These are phyloP conservation scores for Eragrostis curvula DNA, from an alignment of 176 grass and related monocot species.

Conservation along the genomic window DNA sequence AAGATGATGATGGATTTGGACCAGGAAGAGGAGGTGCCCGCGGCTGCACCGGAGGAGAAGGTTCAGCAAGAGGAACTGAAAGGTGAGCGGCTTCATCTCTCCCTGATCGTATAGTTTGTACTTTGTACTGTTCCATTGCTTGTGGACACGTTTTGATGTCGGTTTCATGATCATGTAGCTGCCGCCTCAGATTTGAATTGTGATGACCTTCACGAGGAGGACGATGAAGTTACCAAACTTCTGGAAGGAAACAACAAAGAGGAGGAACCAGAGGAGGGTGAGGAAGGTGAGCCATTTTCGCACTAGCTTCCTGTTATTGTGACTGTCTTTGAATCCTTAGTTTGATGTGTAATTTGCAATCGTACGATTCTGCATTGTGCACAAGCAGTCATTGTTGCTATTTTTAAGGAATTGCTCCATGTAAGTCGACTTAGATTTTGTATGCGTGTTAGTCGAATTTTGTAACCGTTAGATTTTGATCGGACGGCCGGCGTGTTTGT, in stretches of 20 bases:
- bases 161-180: conserved; percentile 7
- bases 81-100: conserved; percentile 34
- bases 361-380: not conserved
- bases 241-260: conserved; percentile 20
- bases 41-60: conserved; percentile 25
- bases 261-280: conserved; percentile 38
- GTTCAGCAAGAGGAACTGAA: conserved; percentile 20
- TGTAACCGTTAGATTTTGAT: no score
- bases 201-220: conserved; percentile 28
- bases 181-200: conserved; percentile 30
- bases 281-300: conserved; percentile 37
- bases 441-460: no score
- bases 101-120: not conserved
- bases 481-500: no score
- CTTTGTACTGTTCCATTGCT: conserved; percentile 4
- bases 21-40: conserved; percentile 36
- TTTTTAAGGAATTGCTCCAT: no score
- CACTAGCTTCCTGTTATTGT: not conserved
- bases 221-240: conserved; percentile 22
- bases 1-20: conserved; percentile 43
- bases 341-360: conserved; percentile 2
- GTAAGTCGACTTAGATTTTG: no score
- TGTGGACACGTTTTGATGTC: not conserved
- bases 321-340: not conserved
- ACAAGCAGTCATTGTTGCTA: not conserved